These are phyloP conservation scores for Acanthamoeba lenticulata DNA, from an alignment of 208 protist genomes.

Conservation along the genomic window DNA sequence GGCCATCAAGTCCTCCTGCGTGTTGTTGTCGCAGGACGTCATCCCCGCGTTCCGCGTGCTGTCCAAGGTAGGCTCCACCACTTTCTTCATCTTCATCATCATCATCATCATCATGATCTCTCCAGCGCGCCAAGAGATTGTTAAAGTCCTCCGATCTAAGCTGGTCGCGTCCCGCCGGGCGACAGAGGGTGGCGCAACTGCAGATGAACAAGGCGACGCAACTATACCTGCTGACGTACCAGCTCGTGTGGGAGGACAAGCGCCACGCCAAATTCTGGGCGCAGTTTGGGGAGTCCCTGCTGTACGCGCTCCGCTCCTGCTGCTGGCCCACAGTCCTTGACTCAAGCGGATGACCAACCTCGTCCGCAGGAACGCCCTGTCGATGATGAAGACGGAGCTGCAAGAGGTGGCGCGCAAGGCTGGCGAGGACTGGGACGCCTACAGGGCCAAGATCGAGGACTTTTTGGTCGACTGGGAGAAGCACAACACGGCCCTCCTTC, in stretches of 20 bases:
- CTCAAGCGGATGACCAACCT: background rate
- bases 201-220: constrained; percentile 36
- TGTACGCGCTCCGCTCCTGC: background rate
- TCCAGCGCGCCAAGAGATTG: background rate
- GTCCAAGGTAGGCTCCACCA: background rate
- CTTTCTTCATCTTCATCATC: background rate
- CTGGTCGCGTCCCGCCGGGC: background rate
- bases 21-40: background rate
- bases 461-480: constrained; percentile 26
- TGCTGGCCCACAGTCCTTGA: background rate
- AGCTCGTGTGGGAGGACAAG: constrained; percentile 48
- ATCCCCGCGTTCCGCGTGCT: background rate
- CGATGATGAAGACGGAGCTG: constrained; percentile 30
- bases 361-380: background rate
- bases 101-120: background rate
- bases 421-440: constrained; percentile 26
- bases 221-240: constrained; percentile 1
- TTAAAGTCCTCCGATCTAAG: background rate
- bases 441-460: background rate
- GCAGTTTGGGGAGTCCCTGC: constrained; percentile 8
- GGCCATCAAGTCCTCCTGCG: background rate
- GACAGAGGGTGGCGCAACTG: background rate
- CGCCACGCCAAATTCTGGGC: constrained; percentile 30
- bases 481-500: constrained; percentile 18
- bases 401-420: background rate